A percentile compares a stretch with the other conserved stretches of the same genome.
Evolutionary conservation across 371 early-diverging fungal species (phyloP).

Genomic region (Sporodiniella umbellata): DNA sequence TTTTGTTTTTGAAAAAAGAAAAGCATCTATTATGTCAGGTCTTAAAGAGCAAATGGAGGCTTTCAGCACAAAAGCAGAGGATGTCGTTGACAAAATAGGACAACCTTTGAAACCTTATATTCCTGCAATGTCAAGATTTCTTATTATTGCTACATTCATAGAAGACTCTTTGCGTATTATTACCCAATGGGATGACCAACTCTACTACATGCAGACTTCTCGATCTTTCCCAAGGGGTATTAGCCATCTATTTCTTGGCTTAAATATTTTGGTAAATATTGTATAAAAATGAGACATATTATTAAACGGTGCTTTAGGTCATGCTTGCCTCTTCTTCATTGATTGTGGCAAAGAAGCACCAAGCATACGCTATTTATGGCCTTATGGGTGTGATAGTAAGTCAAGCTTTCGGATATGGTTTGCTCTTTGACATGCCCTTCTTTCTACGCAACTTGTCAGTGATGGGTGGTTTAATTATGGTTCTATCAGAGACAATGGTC

Average conservation of each 20-base stretch:
- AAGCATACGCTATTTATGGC: slow-evolving; percentile 79
- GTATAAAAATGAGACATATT: too few relatives aligned
- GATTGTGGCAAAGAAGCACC: slow-evolving; percentile 74
- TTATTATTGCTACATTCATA: slow-evolving; percentile 93
- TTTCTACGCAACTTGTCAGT: slow-evolving; percentile 92
- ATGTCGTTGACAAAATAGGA: slow-evolving; percentile 67
- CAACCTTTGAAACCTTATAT: slow-evolving; percentile 90
- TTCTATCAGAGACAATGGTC: slow-evolving; percentile 73
- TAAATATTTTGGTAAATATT: slow-evolving; percentile 70
- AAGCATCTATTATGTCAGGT: slow-evolving; percentile 13
- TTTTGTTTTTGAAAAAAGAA: not conserved
- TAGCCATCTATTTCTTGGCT: slow-evolving; percentile 79
- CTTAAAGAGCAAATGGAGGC: slow-evolving; percentile 29
- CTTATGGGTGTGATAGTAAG: slow-evolving; percentile 77
- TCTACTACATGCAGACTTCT: slow-evolving; percentile 72
- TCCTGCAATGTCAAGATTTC: slow-evolving; percentile 84
- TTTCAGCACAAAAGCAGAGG: slow-evolving; percentile 64
- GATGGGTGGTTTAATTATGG: slow-evolving; percentile 91
- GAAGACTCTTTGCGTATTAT: slow-evolving; percentile 91
- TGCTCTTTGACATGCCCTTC: slow-evolving; percentile 86
- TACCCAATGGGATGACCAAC: slow-evolving; percentile 87
- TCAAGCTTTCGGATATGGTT: slow-evolving; percentile 91
- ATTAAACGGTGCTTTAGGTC: slow-evolving; percentile 34
- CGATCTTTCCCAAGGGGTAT: slow-evolving; percentile 76
- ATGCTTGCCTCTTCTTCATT: slow-evolving; percentile 80